Evolutionary conservation across 768 basidiomycete species (phyloP), one percentile per base, ranked within the genome.

Genomic region (Lyophyllum shimeji): DNA sequence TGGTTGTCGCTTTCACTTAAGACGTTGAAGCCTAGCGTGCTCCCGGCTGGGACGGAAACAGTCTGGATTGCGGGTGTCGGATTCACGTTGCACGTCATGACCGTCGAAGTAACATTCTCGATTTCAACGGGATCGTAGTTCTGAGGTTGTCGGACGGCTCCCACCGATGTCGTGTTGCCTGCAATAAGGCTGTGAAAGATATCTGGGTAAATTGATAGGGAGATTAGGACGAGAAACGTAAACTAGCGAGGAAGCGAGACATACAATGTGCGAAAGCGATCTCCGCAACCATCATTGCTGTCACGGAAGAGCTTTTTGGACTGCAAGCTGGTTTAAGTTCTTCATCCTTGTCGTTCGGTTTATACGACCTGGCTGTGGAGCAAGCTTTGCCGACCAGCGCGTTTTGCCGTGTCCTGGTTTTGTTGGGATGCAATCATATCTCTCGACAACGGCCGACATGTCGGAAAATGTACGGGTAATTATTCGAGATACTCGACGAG

Each of bases 101-200:
- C 67, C 9, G 50, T 66, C 37, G 70, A 73, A 7, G 76, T 75
- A 25, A 75, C 72, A 23, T 69, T 66, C 31, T 68, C 68, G 25
- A 69, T 66, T 31, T 68, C 68, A 24, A 78, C 70, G 17, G 76
- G 76, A 33, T 71, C 73, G 64, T 78, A 77, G 64, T 62, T 75
- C 17, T 70, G 63, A 0, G 76, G 72, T 23, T 70, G 59, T 31
- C 76, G 76, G 31, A 77, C 67, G 49, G 69, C 69, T 9, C 63
- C 65, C 12, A 56, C 61, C 18, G 69, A 65, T 17, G 60, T 59
- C 27, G 60, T 60, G 13, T 52, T 44, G 5, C 67, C 66, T 17
- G 70, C 57, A 40, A 69, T 60, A 29, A 73, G 63, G 1, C 63
- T 70, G 23, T 61, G 59, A 64, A 67, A 72, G 29, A 72, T 72